phyloP scores from a whole-genome alignment of 2,329 filamentous ascomycete species.

The Cytospora schulzeri region DNA sequence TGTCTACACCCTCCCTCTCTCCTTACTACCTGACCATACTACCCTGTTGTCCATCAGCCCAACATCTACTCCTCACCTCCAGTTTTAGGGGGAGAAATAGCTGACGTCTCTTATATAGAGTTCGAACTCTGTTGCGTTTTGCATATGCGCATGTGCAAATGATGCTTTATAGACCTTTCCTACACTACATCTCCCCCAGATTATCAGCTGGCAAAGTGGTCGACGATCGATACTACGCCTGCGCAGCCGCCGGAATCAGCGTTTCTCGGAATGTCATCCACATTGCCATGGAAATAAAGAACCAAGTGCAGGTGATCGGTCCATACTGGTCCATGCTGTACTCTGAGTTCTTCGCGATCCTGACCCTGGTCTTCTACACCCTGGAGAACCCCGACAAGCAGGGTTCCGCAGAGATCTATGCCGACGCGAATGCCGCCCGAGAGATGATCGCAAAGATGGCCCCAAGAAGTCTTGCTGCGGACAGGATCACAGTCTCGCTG shows the following conservation, averaged over 20 bases:
- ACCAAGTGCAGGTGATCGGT: slow-evolving; percentile 72
- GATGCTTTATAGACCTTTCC: slow-evolving; percentile 78
- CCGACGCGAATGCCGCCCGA: slow-evolving; percentile 82
- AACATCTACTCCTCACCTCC: background rate
- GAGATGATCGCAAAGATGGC: slow-evolving; percentile 80
- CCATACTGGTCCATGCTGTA: slow-evolving; percentile 88
- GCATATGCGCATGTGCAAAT: slow-evolving; percentile 84
- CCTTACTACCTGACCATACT: background rate
- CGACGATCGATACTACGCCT: slow-evolving; percentile 80
- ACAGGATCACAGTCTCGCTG: slow-evolving; percentile 78
- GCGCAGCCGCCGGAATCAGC: slow-evolving; percentile 62
- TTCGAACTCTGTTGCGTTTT: slow-evolving; percentile 76
- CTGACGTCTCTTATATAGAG: slow-evolving; percentile 40
- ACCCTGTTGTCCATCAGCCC: too few relatives aligned
- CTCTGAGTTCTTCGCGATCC: slow-evolving; percentile 78
- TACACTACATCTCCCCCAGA: slow-evolving; percentile 77
- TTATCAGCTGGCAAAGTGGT: slow-evolving; percentile 57
- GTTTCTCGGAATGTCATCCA: slow-evolving; percentile 75
- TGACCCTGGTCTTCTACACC: slow-evolving; percentile 78
- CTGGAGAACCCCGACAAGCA: slow-evolving; percentile 77
- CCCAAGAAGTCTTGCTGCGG: slow-evolving; percentile 83
- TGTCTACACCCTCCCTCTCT: background rate
- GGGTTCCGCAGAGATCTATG: slow-evolving; percentile 76
- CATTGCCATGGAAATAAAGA: slow-evolving; percentile 76
- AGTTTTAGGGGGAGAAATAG: background rate